Base-by-base conservation (phyloP, 371 early-diverging fungal species). In the Apophysomyces variabilis region DNA sequence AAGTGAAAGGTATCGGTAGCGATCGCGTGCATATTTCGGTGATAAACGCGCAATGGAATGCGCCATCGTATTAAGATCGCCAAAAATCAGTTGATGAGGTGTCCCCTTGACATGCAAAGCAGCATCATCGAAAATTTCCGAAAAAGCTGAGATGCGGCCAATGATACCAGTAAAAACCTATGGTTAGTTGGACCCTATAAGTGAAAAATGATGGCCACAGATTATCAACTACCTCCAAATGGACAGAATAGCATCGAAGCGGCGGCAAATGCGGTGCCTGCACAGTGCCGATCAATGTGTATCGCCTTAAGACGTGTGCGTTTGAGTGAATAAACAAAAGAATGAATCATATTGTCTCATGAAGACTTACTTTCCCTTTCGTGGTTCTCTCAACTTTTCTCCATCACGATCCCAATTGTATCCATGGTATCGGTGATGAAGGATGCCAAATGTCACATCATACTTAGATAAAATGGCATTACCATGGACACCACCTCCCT, bases 401-500 rank as follows among this genome's bases (percentile, higher is more conserved):
- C 93, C 94, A 62, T 90, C 78, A 16, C 69, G 71, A n/a, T 89
- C 85, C 94, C 94, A 94, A 70, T 93, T 79, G 47, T 79, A 87
- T 5, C 88, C 85, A 72, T 92, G 89, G 66, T 87, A 83, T 38
- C 79, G 74, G 74, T 92, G 92, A 41, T 86, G 77, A n/a, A 92
- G 54, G 4, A 83, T 85, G 16, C 87, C 70, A 58, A 88, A 85
- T 4, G 76, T 76, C 67, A 93, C 72, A 60, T 89, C 89, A 68
- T 85, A 84, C 64, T 83, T 88, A 5, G 90, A 86, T 46, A 90
- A 72, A n/a, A 94, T 90, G 0, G 94, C 93, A 71, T 93, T 94
- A 4, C 93, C 94, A 71, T 94, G 94, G 3, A 91, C 72, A 3
- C 94, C 94, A 9, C 93, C 93, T 21, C 93, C 94, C 80, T 89